Conservation (phyloP, 139 green algal species). For the Marvania coccoides region DNA sequence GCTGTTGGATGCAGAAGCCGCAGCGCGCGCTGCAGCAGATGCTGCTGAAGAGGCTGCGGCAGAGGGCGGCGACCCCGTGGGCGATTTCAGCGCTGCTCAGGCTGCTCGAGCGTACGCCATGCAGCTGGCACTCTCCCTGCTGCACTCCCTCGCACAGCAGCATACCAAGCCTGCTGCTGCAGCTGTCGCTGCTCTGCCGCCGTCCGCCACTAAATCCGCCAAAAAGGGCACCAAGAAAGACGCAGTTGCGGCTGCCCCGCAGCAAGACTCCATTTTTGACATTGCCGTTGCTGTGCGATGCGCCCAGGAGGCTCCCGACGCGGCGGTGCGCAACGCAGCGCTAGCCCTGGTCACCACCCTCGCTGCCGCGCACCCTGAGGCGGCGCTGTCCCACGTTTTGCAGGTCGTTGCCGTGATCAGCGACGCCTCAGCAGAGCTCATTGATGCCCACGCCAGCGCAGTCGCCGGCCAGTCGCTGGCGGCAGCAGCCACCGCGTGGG, state of each 20-base stretch:
- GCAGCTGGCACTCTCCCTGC: constrained; percentile 42
- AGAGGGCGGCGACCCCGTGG: not conserved
- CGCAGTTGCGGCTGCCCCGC: not conserved
- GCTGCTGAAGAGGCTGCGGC: not conserved
- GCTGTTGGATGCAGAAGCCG: constrained; percentile 19
- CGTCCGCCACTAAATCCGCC: not conserved
- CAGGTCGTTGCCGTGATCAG: constrained; percentile 53
- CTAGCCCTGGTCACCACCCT: constrained; percentile 54
- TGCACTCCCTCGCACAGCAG: constrained; percentile 28
- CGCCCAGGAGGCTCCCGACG: constrained; percentile 43
- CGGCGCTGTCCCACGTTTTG: constrained; percentile 46
- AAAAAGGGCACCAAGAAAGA: not conserved
- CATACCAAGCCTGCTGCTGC: not conserved
- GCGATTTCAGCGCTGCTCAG: not conserved
- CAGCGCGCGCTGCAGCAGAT: not conserved
- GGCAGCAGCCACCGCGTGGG: constrained; percentile 22
- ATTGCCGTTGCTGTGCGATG: constrained; percentile 45
- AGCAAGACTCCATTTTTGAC: constrained; percentile 22
- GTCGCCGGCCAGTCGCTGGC: constrained; percentile 19
- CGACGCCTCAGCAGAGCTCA: constrained; percentile 22
- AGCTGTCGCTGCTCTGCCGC: not conserved
- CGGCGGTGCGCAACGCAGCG: constrained; percentile 51
- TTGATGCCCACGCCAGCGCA: constrained; percentile 44
- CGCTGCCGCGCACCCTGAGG: constrained; percentile 26
- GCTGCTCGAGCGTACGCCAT: constrained; percentile 40